Conservation (phyloP, 2,329 filamentous ascomycete species). For the Botryosphaeria dothidea region DNA sequence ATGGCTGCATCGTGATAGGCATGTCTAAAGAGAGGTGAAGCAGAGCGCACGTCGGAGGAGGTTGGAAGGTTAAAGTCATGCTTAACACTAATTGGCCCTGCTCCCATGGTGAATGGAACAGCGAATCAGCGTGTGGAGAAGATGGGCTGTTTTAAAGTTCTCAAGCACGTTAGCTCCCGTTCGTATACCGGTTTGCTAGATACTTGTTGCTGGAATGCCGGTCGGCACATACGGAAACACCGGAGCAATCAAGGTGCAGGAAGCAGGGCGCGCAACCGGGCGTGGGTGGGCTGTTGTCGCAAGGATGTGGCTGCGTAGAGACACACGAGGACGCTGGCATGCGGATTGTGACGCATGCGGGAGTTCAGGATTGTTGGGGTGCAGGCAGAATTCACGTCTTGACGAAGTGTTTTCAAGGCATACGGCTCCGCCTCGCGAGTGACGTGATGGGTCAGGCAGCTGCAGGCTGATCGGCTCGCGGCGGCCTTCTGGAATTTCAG, state of each 20-base stretch:
- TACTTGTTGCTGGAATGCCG: too few relatives aligned
- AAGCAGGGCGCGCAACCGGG: neutral
- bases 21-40: neutral
- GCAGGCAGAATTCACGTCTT: neutral
- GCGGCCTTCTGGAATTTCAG: constrained; percentile 5
- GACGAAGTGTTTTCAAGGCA: constrained; percentile 8
- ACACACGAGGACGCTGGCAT: too few relatives aligned
- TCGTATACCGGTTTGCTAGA: neutral
- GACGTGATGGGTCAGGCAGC: constrained; percentile 5
- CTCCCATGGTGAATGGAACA: neutral
- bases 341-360: neutral
- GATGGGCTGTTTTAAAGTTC: neutral
- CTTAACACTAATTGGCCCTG: neutral
- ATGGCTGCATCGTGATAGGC: neutral
- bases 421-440: neutral
- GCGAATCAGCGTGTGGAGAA: neutral
- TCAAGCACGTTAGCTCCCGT: neutral
- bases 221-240: neutral
- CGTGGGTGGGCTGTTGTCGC: neutral
- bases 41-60: neutral
- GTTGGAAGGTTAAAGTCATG: constrained; percentile 5
- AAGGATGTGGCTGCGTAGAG: neutral
- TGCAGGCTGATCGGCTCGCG: neutral
- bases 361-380: neutral
- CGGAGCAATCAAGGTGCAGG: neutral